These are phyloP conservation scores for Cryptosporidium canis DNA, from an alignment of 169 alveolate genomes.

Conservation along the genomic window DNA sequence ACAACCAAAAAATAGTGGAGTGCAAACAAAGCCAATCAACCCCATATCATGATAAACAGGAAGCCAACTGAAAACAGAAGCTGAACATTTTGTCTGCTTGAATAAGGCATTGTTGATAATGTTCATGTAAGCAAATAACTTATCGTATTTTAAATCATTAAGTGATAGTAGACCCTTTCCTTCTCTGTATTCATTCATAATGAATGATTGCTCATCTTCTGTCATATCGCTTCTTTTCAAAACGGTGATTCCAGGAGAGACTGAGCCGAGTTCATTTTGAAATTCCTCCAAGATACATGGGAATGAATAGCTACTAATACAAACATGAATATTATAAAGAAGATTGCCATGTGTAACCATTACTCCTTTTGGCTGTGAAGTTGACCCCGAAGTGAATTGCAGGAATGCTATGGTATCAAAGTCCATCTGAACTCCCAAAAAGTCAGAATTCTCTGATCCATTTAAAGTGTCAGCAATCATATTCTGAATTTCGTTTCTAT, in stretches of 20 bases:
- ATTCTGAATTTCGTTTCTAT: not conserved
- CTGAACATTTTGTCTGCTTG: not conserved
- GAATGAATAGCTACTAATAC: constrained; percentile 41
- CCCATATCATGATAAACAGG: constrained; percentile 78
- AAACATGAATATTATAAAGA: constrained; percentile 69
- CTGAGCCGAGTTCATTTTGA: not conserved
- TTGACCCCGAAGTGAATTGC: constrained; percentile 78
- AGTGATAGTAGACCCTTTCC: constrained; percentile 2
- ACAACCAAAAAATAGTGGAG: constrained; percentile 79
- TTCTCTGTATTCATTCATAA: constrained; percentile 22
- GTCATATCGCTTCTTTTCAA: constrained; percentile 1
- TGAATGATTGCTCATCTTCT: constrained; percentile 2
- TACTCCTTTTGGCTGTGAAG: constrained; percentile 77
- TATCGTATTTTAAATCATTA: constrained; percentile 26
- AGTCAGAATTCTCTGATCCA: not conserved
- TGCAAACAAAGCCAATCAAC: constrained; percentile 78
- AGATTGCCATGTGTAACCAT: constrained; percentile 74
- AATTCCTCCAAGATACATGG: constrained; percentile 33
- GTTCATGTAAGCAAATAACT: not conserved
- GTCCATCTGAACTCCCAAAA: constrained; percentile 11
- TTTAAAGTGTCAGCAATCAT: constrained; percentile 4
- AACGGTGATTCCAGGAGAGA: constrained; percentile 12
- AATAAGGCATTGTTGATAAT: constrained; percentile 6
- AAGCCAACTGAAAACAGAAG: constrained; percentile 70
- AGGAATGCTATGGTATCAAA: constrained; percentile 73